A percentile compares a stretch with the other conserved stretches of the same genome.
These are phyloP conservation scores for Pelargonium exstipulatum DNA, from an alignment of 441 rosid genomes.

Conservation along the genomic window DNA sequence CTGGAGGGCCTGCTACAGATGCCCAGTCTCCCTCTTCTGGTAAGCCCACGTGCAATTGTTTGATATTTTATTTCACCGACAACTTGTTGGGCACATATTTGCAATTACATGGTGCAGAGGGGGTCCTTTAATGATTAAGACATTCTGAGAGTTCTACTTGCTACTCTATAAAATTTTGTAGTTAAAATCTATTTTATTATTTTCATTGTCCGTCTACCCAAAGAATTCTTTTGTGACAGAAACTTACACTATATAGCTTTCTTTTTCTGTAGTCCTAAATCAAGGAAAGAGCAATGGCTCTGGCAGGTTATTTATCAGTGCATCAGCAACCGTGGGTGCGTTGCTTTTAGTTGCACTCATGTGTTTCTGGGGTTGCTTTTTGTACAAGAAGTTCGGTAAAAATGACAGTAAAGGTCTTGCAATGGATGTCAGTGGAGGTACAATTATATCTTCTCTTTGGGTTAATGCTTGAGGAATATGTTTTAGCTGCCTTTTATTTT, in stretches of 20 bases:
- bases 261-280: conserved; percentile 45
- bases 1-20: conserved; percentile 43
- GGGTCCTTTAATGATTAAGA: no score
- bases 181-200: neutral
- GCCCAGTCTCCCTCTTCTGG: conserved; percentile 44
- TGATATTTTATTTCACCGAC: conserved; percentile 6
- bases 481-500: neutral
- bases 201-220: neutral
- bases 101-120: no score
- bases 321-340: conserved; percentile 93
- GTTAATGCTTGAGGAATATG: no score
- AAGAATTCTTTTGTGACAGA: neutral
- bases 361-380: conserved; percentile 99
- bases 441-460: conserved; percentile 6
- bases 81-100: no score
- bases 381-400: conserved; percentile 91
- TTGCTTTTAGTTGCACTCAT: conserved; percentile 94
- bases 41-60: conserved; percentile 22
- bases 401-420: conserved; percentile 72
- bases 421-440: conserved; percentile 87
- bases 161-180: no score
- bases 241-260: conserved; percentile 2
- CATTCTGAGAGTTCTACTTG: neutral
- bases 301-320: conserved; percentile 75
- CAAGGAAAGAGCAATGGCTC: conserved; percentile 63